phyloP scores from a whole-genome alignment of 2,329 filamentous ascomycete species.

The Exophiala sp. region DNA sequence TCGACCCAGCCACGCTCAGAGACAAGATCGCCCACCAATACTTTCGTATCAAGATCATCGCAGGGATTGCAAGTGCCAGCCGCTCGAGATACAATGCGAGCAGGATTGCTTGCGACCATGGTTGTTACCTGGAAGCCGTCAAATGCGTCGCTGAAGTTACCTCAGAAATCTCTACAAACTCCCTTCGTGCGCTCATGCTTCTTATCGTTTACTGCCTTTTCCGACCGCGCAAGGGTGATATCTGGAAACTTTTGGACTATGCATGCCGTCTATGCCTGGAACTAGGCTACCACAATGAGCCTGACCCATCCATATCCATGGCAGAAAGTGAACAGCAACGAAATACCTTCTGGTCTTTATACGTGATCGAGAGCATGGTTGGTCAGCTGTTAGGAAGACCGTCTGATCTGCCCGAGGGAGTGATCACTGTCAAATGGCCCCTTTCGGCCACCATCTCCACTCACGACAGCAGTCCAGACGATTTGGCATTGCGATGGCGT shows the following conservation, averaged over 20 bases:
- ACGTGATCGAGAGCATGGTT: conserved; percentile 33
- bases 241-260: conserved; percentile 16
- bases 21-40: conserved; percentile 24
- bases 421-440: background rate
- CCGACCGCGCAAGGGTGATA: conserved; percentile 21
- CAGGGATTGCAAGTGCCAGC: conserved; percentile 27
- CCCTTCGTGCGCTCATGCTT: conserved; percentile 21
- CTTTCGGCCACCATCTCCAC: background rate
- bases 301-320: conserved; percentile 1
- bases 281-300: conserved; percentile 31
- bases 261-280: conserved; percentile 26
- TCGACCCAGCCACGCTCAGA: background rate
- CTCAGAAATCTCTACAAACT: conserved; percentile 13
- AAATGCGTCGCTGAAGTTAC: conserved; percentile 16
- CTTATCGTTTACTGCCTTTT: conserved; percentile 24
- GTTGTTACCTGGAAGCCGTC: conserved; percentile 19
- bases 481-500: conserved; percentile 4
- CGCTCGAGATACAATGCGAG: conserved; percentile 2
- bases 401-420: conserved; percentile 30
- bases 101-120: conserved; percentile 6
- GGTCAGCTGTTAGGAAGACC: conserved; percentile 33
- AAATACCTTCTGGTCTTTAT: conserved; percentile 32
- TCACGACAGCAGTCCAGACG: conserved; percentile 23
- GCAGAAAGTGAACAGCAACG: conserved; percentile 10
- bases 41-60: conserved; percentile 29